Conservation (phyloP, 345 rosid species). For the Eucalyptus melliodora region DNA sequence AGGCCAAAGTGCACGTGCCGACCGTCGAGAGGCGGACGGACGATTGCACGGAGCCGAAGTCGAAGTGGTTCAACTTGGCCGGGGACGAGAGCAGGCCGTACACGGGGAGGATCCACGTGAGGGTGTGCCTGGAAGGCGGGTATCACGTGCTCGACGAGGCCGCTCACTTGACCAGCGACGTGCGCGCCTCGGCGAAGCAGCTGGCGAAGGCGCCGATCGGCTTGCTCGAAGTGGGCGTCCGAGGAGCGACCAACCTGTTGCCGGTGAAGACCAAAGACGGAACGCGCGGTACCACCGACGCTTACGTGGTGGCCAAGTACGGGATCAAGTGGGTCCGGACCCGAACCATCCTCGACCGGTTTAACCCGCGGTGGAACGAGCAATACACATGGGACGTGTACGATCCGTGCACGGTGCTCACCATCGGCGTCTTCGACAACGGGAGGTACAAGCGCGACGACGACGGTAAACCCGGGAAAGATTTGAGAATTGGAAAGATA, state of each 20-base stretch:
- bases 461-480: constrained; percentile 42
- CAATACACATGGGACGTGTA: constrained; percentile 89
- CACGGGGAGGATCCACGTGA: constrained; percentile 68
- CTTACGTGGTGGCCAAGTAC: constrained; percentile 82
- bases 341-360: constrained; percentile 68
- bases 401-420: constrained; percentile 77
- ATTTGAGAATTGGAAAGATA: constrained; percentile 50
- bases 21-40: constrained; percentile 60
- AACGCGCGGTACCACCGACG: constrained; percentile 80
- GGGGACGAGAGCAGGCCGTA: constrained; percentile 61
- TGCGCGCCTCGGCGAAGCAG: constrained; percentile 74
- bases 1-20: constrained; percentile 55
- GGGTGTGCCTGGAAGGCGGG: constrained; percentile 75
- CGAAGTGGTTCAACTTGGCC: constrained; percentile 75
- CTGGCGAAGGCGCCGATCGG: constrained; percentile 75
- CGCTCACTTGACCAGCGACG: constrained; percentile 92
- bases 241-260: constrained; percentile 71
- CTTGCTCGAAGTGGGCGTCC: constrained; percentile 66
- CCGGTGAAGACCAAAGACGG: constrained; percentile 85
- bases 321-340: constrained; percentile 95
- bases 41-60: constrained; percentile 39
- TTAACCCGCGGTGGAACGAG: constrained; percentile 94
- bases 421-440: constrained; percentile 76
- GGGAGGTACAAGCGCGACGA: constrained; percentile 59
- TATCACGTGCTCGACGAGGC: constrained; percentile 94